Evolutionary conservation across 495 filamentous ascomycete genomes (phyloP).

Genomic region (Stereocaulon alpinum): DNA sequence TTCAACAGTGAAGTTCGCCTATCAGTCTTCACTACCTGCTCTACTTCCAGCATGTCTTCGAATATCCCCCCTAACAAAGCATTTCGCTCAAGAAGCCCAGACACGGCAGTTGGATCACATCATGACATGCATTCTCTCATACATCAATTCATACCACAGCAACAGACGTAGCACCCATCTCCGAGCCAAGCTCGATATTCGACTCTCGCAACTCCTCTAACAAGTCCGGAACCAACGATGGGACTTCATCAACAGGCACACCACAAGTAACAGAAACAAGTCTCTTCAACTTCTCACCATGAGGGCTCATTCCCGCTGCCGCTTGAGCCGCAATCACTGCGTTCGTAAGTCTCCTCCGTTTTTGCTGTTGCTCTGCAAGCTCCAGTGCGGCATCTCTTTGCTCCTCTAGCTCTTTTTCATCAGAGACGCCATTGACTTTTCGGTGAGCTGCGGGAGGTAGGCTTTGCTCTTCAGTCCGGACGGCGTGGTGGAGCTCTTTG

Average conservation of each 20-base stretch:
- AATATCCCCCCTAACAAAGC: too few relatives aligned
- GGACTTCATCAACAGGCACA: conserved; percentile 12
- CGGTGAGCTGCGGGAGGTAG: conserved; percentile 13
- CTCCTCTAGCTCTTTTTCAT: conserved; percentile 10
- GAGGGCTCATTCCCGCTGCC: conserved; percentile 19
- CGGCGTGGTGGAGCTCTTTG: conserved; percentile 16
- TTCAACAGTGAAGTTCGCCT: too few relatives aligned
- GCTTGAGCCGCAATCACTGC: conserved; percentile 16
- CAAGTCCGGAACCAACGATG: conserved; percentile 15
- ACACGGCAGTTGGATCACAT: background rate
- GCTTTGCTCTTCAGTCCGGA: conserved; percentile 14
- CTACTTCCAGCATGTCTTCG: too few relatives aligned
- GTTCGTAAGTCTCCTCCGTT: conserved; percentile 14
- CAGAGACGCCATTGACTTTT: background rate
- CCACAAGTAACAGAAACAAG: conserved; percentile 19
- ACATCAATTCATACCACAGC: conserved; percentile 4
- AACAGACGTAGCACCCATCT: background rate
- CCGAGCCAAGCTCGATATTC: conserved; percentile 12
- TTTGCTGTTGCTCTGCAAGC: conserved; percentile 15
- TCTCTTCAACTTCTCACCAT: conserved; percentile 16
- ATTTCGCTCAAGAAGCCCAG: background rate
- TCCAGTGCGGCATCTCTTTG: conserved; percentile 11
- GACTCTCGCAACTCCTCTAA: conserved; percentile 19
- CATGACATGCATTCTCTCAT: background rate
- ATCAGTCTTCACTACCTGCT: too few relatives aligned